Conservation (phyloP, 2,329 filamentous ascomycete species). For the Penicillium expansum region DNA sequence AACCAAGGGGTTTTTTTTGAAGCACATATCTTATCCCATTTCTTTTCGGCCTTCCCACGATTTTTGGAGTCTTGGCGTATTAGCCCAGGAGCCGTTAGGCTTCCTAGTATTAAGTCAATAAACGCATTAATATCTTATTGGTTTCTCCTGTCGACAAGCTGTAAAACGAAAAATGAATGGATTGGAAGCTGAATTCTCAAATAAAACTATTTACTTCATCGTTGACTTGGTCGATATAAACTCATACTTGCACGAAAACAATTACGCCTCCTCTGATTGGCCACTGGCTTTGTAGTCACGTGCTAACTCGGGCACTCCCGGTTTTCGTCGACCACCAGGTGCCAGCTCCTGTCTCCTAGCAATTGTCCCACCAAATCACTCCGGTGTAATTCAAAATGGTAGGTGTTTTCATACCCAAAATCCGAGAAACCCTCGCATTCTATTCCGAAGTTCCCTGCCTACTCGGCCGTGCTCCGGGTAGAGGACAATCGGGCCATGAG, state of each 20-base stretch:
- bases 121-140: not conserved
- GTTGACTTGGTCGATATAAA: not conserved
- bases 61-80: conserved; percentile 1
- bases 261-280: conserved; percentile 29
- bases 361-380: conserved; percentile 28
- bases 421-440: no score
- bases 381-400: conserved; percentile 33
- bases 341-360: conserved; percentile 23
- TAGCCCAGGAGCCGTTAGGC: not conserved
- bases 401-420: conserved; percentile 10
- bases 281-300: conserved; percentile 18
- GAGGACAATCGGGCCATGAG: conserved; percentile 5
- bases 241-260: conserved; percentile 4
- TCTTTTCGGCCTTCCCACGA: conserved; percentile 2
- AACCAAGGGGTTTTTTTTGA: conserved; percentile 15
- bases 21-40: conserved; percentile 22
- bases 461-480: not conserved
- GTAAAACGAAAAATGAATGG: not conserved
- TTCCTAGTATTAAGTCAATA: not conserved
- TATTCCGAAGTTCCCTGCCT: not conserved
- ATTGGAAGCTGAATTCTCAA: not conserved
- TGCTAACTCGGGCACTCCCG: conserved; percentile 30
- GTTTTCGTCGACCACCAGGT: conserved; percentile 35
- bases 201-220: not conserved
- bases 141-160: not conserved